Evolutionary conservation across 495 filamentous ascomycete species (phyloP), one percentile per base, ranked within the genome.

Genomic region (Entonaema liquescens): DNA sequence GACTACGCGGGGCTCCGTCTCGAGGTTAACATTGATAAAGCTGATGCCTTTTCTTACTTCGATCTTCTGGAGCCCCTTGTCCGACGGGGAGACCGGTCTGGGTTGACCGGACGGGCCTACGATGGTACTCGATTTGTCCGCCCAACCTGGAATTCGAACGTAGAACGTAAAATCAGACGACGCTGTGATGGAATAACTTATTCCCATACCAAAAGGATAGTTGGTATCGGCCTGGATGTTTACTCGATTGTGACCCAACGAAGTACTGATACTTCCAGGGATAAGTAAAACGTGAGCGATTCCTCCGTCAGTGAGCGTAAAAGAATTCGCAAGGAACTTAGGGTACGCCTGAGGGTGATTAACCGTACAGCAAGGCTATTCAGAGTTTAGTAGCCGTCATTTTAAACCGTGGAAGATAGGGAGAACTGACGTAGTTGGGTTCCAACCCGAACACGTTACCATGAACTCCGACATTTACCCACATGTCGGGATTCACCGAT

Each of bases 311-410:
- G 77, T 75, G 19, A 50, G 64, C 3, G 74, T 71, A 38, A 75
- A 78, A 1, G 76, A 77, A 50, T 76, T 76, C 2, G 74, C 74
- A 1, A 88, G 76, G 62, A 86, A 89, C 67, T 90, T 90, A 0
- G 88, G 85, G 64, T 83, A 85, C 1, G 84, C 88, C 74, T 90
- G 87, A 1, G 82, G 84, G 70, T 88, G 83, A 67, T 90, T 89
- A 61, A 90, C 88, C 6, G 88, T 88, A 61, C 88, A 90, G 76
- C 88, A 90, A 13, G 87, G 85, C 73, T 77, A 70, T 68, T 3
- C 13, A 47, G n/a, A 17, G 33, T 17, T 77, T 59, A 74, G 63
- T n/a, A 49, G 35, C 9, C n/a, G 62, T 59, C 9, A 8, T 5
- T 52, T 8, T 25, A 17, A 3, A 15, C 8, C 42, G 3, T 9